Evolutionary conservation across 805 yeast genomes (phyloP), one percentile per base, ranked within the genome.

Genomic region (Barnettozyma populi): DNA sequence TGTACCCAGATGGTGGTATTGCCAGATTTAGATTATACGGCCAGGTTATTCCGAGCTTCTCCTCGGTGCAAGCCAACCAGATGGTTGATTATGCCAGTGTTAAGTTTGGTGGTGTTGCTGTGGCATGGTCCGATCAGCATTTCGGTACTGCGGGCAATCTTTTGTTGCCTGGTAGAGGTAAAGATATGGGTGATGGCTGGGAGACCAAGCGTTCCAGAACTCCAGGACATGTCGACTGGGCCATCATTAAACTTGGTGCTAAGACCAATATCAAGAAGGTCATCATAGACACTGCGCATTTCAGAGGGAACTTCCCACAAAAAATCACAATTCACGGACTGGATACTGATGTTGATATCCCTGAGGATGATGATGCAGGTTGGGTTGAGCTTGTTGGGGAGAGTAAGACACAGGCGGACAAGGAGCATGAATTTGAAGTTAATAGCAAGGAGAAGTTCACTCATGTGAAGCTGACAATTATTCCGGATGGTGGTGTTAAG

Each of bases 1-100:
- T 89, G 96, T 92, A 85, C 68, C 98, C 99, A 23, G 98, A 92
- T 65, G 99, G 99, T 45, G 99, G 99, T 24, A 90, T 92, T 67
- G 96, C 97, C 9, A 78, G 99, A 54, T 90, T 92, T 73, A 78
- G 96, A 63, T 73, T 89, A 43, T 92, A 85, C 63, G 99, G 98
- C 19, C 71, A 75, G 36, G 96, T 90, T 10, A 71, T 79, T 7
- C 90, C 96, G n/a, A 75, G 83, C 38, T 68, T 76, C 45, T 81
- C 88, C 11, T 62, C 63, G 35, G 51, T 56, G 37, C 32, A 53
- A 2, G 23, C 53, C 1, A 23, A 49, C 3, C 39, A 52, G 3
- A 70, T 72, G 3, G 55, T 86, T 39, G 97, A 92, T 63, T 74
- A 84, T 53, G 97, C 97, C 1, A 78, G 82, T 45, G 95, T 88